Conservation (phyloP, 2,329 filamentous ascomycete species). For the Neonectria neomacrospora region DNA sequence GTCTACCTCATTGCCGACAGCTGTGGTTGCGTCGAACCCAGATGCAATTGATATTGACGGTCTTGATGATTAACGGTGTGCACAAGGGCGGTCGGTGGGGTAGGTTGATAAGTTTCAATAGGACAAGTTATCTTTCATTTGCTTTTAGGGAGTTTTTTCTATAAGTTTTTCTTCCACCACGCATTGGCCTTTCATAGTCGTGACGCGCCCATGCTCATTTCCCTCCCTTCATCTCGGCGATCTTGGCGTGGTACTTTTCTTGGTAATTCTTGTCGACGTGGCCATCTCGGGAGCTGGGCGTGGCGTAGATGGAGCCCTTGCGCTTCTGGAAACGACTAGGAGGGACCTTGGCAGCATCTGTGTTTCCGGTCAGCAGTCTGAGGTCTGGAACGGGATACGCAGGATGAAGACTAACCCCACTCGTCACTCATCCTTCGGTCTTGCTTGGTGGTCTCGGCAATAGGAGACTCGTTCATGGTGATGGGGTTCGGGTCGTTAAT, state of each 20-base stretch:
- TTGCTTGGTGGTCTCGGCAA: slow-evolving; percentile 42
- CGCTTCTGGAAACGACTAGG: slow-evolving; percentile 76
- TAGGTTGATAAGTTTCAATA: slow-evolving; percentile 36
- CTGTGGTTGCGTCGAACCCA: slow-evolving; percentile 73
- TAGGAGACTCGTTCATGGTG: slow-evolving; percentile 47
- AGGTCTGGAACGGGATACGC: neutral
- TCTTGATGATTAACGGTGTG: slow-evolving; percentile 67
- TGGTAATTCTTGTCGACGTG: slow-evolving; percentile 70
- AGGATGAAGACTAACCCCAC: slow-evolving; percentile 55
- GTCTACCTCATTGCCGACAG: slow-evolving; percentile 57
- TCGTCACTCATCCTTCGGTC: slow-evolving; percentile 56
- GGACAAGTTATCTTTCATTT: slow-evolving; percentile 36
- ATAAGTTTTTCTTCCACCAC: slow-evolving; percentile 20
- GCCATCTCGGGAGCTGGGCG: slow-evolving; percentile 71
- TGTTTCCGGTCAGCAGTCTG: slow-evolving; percentile 14
- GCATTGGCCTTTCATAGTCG: neutral
- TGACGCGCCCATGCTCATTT: slow-evolving; percentile 43
- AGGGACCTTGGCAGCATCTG: slow-evolving; percentile 74
- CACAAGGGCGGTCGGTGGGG: slow-evolving; percentile 27
- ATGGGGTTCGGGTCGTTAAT: slow-evolving; percentile 36
- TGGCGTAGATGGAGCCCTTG: slow-evolving; percentile 75
- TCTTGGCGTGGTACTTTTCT: slow-evolving; percentile 70
- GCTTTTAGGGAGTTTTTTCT: neutral
- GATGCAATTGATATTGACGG: slow-evolving; percentile 86
- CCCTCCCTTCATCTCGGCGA: slow-evolving; percentile 61